Evolutionary conservation across 192 early-diverging fungal species (phyloP).

Genomic region (Coemansia sp.): DNA sequence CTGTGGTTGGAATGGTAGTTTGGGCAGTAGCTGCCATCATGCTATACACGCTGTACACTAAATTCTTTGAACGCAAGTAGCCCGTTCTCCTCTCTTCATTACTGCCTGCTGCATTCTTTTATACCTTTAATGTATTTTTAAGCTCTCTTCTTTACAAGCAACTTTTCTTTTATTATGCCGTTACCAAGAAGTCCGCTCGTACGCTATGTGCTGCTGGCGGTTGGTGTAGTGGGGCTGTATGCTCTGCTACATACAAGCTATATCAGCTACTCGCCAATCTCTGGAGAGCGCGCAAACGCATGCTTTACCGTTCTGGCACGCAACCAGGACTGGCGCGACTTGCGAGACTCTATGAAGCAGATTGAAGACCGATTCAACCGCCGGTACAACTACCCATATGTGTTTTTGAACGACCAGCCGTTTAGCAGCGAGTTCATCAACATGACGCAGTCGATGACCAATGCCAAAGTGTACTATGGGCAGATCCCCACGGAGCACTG

Average conservation of each 20-base stretch:
- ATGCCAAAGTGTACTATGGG: conserved; percentile 60
- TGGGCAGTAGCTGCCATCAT: conserved; percentile 32
- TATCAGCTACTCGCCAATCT: conserved; percentile 38
- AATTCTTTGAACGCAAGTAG: conserved; percentile 43
- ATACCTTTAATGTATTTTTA: neutral
- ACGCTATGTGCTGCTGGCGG: conserved; percentile 37
- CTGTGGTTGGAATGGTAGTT: conserved; percentile 34
- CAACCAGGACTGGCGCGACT: conserved; percentile 63
- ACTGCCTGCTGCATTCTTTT: neutral
- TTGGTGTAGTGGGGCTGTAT: conserved; percentile 18
- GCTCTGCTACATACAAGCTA: conserved; percentile 42
- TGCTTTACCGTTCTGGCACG: conserved; percentile 68
- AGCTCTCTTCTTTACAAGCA: neutral
- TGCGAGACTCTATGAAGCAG: conserved; percentile 62
- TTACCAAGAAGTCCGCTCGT: conserved; percentile 29
- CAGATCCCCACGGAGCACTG: conserved; percentile 67
- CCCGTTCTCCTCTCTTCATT: conserved; percentile 6
- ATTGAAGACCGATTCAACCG: conserved; percentile 79
- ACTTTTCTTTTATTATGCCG: conserved; percentile 15
- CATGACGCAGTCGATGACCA: conserved; percentile 55
- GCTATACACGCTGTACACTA: conserved; percentile 29
- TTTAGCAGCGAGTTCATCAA: conserved; percentile 69
- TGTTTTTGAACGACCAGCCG: conserved; percentile 77
- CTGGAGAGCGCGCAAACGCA: conserved; percentile 53
- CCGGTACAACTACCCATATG: conserved; percentile 76